These are phyloP conservation scores for Candida glucosophila DNA, from an alignment of 1,139 yeast genomes.

Conservation along the genomic window DNA sequence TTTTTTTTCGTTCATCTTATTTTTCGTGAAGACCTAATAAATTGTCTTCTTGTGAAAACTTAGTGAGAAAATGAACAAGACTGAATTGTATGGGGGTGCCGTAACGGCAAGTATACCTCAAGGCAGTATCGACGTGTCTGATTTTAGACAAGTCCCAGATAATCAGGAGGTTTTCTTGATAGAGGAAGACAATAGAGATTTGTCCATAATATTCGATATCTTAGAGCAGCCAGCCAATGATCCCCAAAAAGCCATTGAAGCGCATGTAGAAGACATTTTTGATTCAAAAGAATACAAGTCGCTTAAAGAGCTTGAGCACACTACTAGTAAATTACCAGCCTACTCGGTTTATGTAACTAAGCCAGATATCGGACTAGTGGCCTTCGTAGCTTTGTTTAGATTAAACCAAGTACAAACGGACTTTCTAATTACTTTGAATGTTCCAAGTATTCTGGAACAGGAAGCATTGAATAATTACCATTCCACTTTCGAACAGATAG, in stretches of 20 bases:
- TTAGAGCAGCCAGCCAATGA: slow-evolving; percentile 37
- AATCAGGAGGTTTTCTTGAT: slow-evolving; percentile 74
- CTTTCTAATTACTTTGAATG: slow-evolving; percentile 50
- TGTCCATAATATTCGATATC: slow-evolving; percentile 63
- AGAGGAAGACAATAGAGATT: slow-evolving; percentile 35
- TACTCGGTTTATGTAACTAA: slow-evolving; percentile 2
- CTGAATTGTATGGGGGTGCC: slow-evolving; percentile 75
- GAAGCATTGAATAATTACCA: slow-evolving; percentile 6
- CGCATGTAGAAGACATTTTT: slow-evolving; percentile 35
- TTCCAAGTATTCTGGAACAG: no score
- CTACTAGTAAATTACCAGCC: slow-evolving; percentile 1
- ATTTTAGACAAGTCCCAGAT: slow-evolving; percentile 74
- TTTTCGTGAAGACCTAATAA: no score
- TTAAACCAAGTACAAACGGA: slow-evolving; percentile 49
- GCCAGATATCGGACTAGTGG: background rate
- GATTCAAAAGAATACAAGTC: slow-evolving; percentile 10
- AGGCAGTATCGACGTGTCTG: slow-evolving; percentile 61
- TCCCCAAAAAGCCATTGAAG: slow-evolving; percentile 25
- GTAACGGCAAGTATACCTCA: slow-evolving; percentile 46
- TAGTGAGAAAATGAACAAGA: no score
- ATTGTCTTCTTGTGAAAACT: no score
- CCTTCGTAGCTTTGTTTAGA: slow-evolving; percentile 45
- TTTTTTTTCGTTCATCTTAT: no score
- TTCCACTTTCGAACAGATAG: slow-evolving; percentile 15
- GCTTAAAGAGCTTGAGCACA: slow-evolving; percentile 5